phyloP scores from a whole-genome alignment of 1,139 yeast genomes.

The Hyphopichia wangnamkhiaoensis region DNA sequence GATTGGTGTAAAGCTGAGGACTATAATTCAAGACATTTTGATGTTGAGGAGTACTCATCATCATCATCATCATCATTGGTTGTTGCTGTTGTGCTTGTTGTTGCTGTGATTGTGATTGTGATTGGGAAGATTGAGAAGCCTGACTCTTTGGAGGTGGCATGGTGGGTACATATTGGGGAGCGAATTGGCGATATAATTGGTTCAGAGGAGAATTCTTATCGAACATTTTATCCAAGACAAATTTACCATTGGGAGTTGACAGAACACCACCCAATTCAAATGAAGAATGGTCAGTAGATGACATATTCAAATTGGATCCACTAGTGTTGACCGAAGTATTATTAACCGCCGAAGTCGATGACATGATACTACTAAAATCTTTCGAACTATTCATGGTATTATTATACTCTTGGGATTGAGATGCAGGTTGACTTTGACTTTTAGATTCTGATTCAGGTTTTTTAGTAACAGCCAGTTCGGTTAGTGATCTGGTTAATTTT shows the following conservation, averaged over 20 bases:
- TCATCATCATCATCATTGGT: slow-evolving; percentile 30
- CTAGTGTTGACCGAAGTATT: slow-evolving; percentile 28
- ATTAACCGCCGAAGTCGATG: slow-evolving; percentile 16
- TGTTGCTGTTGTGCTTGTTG: slow-evolving; percentile 16
- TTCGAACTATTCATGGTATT: slow-evolving; percentile 19
- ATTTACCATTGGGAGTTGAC: slow-evolving; percentile 47
- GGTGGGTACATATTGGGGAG: slow-evolving; percentile 13
- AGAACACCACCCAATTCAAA: slow-evolving; percentile 40
- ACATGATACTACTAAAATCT: slow-evolving; percentile 23
- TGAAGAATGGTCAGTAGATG: slow-evolving; percentile 32
- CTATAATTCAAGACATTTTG: slow-evolving; percentile 19
- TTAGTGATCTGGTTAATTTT: neutral
- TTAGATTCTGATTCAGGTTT: neutral
- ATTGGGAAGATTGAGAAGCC: slow-evolving; percentile 10
- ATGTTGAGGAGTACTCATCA: slow-evolving; percentile 51
- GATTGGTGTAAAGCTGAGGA: slow-evolving; percentile 10
- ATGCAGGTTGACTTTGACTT: neutral
- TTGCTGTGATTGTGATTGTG: slow-evolving; percentile 18
- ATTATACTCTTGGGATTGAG: slow-evolving; percentile 16
- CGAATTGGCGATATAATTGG: slow-evolving; percentile 21
- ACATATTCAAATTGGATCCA: slow-evolving; percentile 18
- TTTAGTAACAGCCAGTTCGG: neutral
- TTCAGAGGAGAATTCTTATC: slow-evolving; percentile 42
- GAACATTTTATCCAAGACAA: slow-evolving; percentile 40
- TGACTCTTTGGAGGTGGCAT: slow-evolving; percentile 30